Evolutionary conservation across 495 filamentous ascomycete species (phyloP), one percentile per base, ranked within the genome.

Genomic region (Penicillium chermesinum): DNA sequence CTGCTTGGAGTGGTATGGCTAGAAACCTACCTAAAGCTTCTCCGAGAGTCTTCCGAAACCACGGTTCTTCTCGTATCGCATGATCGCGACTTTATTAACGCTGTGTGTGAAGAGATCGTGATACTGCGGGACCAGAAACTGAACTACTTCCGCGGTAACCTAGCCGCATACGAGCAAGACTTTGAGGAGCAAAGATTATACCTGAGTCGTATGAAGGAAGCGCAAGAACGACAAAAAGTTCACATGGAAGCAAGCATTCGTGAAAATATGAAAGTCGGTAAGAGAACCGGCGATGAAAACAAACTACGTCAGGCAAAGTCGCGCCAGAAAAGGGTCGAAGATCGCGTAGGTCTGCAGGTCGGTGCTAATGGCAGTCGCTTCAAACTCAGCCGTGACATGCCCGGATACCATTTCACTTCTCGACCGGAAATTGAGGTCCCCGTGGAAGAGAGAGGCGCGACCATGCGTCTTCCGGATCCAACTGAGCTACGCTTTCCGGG

Each of bases 1-100:
- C 75, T 94, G 0, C 73, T 87, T 0, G 83, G 83, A n/a, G 85
- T 91, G 17, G 77, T 91, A 20, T 94, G 88, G 88, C 76, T 94
- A 1, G 81, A 94, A 59, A 74, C 71, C 6, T 83, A 87, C 52
- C 77, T 91, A 16, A 66, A 74, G 30, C 66, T 72, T 22, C 60
- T 86, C 10, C 63, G 70, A 13, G 58, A 73, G 0, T 53, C 39
- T 1, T 67, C 69, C 0, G 54, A 61, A 20, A 67, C 63, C 14
- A 70, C 67, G 0, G 69, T 89, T 2, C 66, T 94, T 16, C 69
- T 91, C 6, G 87, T 91, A 2, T 88, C 88, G 0, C 88, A 91
- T 66, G 88, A 91, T 61, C 76, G 86, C 14, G 80, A 82, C 46
- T 91, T 94, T 60, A 73, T 82, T 50, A 79, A 84, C 58, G 74